Percentiles rank a stretch among this genome's conserved stretches.
phyloP scores from a whole-genome alignment of 106 monocot genomes.

The Amphibolis antarctica region DNA sequence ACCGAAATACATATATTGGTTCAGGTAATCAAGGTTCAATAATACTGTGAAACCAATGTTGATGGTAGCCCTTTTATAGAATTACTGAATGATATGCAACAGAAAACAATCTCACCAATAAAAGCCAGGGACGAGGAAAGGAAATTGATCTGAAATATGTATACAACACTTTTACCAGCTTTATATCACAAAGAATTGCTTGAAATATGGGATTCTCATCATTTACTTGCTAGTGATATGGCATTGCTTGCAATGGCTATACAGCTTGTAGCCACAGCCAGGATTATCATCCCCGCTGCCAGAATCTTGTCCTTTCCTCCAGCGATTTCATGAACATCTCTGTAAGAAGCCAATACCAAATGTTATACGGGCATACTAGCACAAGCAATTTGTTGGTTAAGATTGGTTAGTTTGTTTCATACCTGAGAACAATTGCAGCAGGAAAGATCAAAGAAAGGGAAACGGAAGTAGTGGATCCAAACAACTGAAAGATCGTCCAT shows the following conservation, averaged over 20 bases:
- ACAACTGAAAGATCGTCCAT: slow-evolving; percentile 75
- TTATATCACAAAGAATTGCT: background rate
- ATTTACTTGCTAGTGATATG: background rate
- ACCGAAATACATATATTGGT: too few species aligned
- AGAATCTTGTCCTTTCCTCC: slow-evolving; percentile 40
- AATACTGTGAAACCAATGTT: too few species aligned
- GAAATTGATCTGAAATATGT: too few species aligned
- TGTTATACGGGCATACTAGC: too few species aligned
- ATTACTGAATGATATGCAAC: too few species aligned
- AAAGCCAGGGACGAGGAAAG: too few species aligned
- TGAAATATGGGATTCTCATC: background rate
- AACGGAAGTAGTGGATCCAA: slow-evolving; percentile 69
- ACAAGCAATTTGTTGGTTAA: too few species aligned
- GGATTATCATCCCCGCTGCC: slow-evolving; percentile 48
- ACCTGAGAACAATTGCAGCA: slow-evolving; percentile 73
- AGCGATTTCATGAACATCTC: slow-evolving; percentile 65
- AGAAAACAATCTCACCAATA: too few species aligned
- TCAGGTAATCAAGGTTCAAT: too few species aligned
- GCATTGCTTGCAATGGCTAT: slow-evolving; percentile 59
- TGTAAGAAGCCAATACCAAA: slow-evolving; percentile 1
- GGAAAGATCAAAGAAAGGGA: slow-evolving; percentile 86
- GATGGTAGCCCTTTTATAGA: too few species aligned
- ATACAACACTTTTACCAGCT: too few species aligned
- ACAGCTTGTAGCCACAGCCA: slow-evolving; percentile 56
- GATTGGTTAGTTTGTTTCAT: background rate